phyloP scores from a whole-genome alignment of 352 stramenopile genomes.

The Pythium coloratum region DNA sequence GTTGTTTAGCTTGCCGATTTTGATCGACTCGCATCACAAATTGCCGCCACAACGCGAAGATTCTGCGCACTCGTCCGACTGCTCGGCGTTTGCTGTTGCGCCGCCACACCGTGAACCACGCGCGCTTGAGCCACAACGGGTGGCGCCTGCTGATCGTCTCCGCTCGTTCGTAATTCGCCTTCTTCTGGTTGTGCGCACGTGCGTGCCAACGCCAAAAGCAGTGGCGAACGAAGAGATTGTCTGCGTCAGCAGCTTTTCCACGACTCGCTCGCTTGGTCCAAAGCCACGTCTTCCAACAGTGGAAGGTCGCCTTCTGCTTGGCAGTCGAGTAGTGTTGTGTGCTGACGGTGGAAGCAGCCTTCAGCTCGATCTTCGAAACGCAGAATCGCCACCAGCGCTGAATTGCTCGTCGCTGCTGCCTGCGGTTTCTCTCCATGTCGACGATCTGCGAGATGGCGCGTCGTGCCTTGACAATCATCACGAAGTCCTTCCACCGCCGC shows the following conservation, averaged over 20 bases:
- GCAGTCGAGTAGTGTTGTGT: not conserved
- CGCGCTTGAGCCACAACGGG: not conserved
- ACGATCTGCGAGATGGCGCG: conserved; percentile 7
- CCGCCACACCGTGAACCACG: not conserved
- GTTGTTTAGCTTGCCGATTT: not conserved
- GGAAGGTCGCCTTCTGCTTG: not conserved
- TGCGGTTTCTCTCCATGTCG: not conserved
- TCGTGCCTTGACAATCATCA: not conserved
- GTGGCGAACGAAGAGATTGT: not conserved
- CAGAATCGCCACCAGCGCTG: not conserved
- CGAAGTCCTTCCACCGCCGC: conserved; percentile 13
- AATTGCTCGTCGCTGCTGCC: conserved; percentile 1
- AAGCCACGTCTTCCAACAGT: not conserved
- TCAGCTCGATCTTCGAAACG: not conserved
- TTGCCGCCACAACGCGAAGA: not conserved
- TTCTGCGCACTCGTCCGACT: not conserved
- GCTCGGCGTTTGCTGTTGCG: not conserved
- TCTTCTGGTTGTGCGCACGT: not conserved
- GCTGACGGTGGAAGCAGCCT: not conserved
- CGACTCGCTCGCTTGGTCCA: not conserved
- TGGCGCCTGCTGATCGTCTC: not conserved
- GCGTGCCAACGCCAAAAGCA: not conserved
- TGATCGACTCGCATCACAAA: not conserved
- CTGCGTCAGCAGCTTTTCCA: not conserved
- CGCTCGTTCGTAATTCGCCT: not conserved